Base-by-base conservation (phyloP, 306 rosid genomes). In the Mimosa pudica region DNA sequence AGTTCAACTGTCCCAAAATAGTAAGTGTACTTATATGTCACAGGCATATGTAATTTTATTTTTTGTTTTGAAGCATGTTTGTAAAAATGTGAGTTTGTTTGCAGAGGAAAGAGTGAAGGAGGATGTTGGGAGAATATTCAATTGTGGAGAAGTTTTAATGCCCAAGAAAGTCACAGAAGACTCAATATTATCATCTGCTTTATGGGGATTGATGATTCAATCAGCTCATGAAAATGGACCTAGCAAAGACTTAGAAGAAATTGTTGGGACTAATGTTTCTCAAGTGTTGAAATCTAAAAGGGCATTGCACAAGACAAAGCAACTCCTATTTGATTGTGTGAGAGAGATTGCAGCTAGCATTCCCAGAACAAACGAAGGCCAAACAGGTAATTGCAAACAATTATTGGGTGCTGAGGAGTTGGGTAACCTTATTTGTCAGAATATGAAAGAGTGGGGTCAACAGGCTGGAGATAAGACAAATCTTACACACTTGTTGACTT, bases 271-370 rank as follows among this genome's bases (percentile, higher is more conserved):
- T 9, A 79, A 80, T 58, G 80, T 77, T 76, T 81, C 83, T 35
- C 85, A 83, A 64, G 82, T 85, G n/a, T 14, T 82, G 82, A 85
- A 86, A 82, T 88, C 90, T 1, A 88, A 82, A 80, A 83, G 81
- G 35, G 77, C 87, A 57, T 47, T 90, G 73, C 85, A 84, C 71
- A 86, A 87, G 80, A 86, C 92, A 48, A 89, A 88, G 81, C 92
- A 84, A 79, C 80, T 93, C 10, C 72, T 93, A 41, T 93, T 96
- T 73, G 90, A 90, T 73, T 93, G 88, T 79, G 90, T 88, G 69
- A 87, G 89, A 82, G 94, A 93, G 69, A 83, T 89, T 35, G 82
- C 86, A 2, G 81, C 64, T 66, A 78, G 79, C 35, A 74, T 79
- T 38, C 76, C 73, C 42, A 82, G 69, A 74, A 83, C 81, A 35